Percentiles rank a stretch among this genome's conserved stretches.
phyloP scores from a whole-genome alignment of 768 basidiomycete species.

The Russula emetica region DNA sequence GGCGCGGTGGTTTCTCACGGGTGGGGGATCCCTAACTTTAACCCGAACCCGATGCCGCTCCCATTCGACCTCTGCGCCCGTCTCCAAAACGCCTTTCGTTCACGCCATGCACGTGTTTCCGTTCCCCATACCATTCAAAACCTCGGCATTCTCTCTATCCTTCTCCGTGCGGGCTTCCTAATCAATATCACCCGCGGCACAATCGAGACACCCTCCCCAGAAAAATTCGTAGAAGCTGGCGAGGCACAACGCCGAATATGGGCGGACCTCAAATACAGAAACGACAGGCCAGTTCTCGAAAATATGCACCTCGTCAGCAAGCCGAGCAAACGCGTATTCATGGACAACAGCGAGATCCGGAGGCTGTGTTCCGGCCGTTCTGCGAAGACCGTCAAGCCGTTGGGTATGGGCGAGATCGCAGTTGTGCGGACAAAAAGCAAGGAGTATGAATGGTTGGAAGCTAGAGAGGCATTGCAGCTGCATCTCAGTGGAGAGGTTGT shows the following conservation, averaged over 20 bases:
- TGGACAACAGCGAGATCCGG: slow-evolving; percentile 68
- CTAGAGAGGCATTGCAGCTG: slow-evolving; percentile 81
- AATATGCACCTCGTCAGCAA: slow-evolving; percentile 78
- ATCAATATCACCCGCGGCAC: slow-evolving; percentile 80
- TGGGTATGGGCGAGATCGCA: slow-evolving; percentile 91
- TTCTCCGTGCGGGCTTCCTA: slow-evolving; percentile 87
- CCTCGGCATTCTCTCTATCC: slow-evolving; percentile 86
- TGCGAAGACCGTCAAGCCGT: slow-evolving; percentile 73
- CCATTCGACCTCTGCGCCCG: slow-evolving; percentile 88
- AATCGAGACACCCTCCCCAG: slow-evolving; percentile 56
- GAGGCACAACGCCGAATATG: slow-evolving; percentile 79
- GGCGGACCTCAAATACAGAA: slow-evolving; percentile 91
- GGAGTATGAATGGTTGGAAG: slow-evolving; percentile 85
- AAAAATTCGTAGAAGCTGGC: slow-evolving; percentile 51
- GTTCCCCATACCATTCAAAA: slow-evolving; percentile 85
- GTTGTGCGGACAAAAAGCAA: slow-evolving; percentile 69
- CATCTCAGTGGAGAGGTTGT: slow-evolving; percentile 81
- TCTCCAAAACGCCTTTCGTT: slow-evolving; percentile 87
- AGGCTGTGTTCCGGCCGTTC: slow-evolving; percentile 78
- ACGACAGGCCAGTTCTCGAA: slow-evolving; percentile 78
- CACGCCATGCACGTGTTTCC: slow-evolving; percentile 71
- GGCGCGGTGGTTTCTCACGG: background rate
- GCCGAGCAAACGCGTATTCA: slow-evolving; percentile 76
- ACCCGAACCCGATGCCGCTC: slow-evolving; percentile 42
- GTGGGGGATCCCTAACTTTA: background rate